Evolutionary conservation across 2,329 filamentous ascomycete species (phyloP).

Genomic region (Fusarium humuli): DNA sequence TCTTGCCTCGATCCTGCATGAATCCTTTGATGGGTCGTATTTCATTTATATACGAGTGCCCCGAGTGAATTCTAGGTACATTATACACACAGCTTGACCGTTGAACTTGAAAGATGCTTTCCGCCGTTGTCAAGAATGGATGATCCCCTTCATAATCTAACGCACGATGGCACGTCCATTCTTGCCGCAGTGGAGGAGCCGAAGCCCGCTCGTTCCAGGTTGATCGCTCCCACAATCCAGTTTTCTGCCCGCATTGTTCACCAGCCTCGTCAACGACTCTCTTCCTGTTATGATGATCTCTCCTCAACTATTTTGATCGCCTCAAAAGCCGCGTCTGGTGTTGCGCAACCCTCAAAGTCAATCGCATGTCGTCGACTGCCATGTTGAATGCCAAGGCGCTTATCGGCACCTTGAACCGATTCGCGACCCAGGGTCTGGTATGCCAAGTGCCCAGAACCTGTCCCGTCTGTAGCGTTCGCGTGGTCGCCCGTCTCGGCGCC

Average conservation of each 20-base stretch:
- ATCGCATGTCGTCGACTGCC: slow-evolving; percentile 24
- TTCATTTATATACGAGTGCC: neutral
- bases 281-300: neutral
- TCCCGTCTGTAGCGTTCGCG: slow-evolving; percentile 33
- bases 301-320: neutral
- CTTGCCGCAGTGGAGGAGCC: slow-evolving; percentile 10
- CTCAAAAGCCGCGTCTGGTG: neutral
- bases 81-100: neutral
- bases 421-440: slow-evolving; percentile 35
- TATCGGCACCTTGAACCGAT: slow-evolving; percentile 47
- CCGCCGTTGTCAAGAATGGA: slow-evolving; percentile 28
- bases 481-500: slow-evolving; percentile 26
- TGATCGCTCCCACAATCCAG: slow-evolving; percentile 1
- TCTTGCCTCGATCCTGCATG: slow-evolving; percentile 6
- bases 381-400: slow-evolving; percentile 42
- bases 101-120: neutral
- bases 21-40: neutral
- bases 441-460: slow-evolving; percentile 42
- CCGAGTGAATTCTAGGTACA: too few relatives aligned
- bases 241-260: slow-evolving; percentile 5
- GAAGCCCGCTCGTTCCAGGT: slow-evolving; percentile 1
- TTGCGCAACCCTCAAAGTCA: neutral
- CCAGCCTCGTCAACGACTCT: slow-evolving; percentile 16
- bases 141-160: slow-evolving; percentile 11
- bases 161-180: slow-evolving; percentile 26